Evolutionary conservation across 306 rosid species (phyloP), one percentile per base, ranked within the genome.

Genomic region (Sicyos edulis): DNA sequence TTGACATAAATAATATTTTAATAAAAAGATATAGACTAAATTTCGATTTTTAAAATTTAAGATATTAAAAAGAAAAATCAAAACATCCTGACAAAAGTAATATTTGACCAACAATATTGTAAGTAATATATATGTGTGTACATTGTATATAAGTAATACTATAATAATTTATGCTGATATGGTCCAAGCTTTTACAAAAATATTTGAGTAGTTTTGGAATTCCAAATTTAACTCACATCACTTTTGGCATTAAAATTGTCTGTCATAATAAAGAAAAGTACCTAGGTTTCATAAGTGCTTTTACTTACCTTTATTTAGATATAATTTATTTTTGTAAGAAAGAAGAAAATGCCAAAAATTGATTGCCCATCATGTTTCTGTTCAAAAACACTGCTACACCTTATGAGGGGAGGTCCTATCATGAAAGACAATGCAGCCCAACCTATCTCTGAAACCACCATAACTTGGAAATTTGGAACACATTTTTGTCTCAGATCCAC

Each of bases 401-500:
- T 74, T 24, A 13, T 6, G 71, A 75, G 77, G 55, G 63, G 52
- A 55, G 75, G 74, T 65, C 58, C 44, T 70, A 57, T 81, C 74
- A 74, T 67, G 20, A 60, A 15, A 20, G 45, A 42, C 71, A 22
- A 4, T 37, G 32, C 26, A 24, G 54, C 74, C 54, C 47, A 63
- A 32, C 29, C 52, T 47, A 63, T 63, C 47, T 3, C 69, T 37
- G 8, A 21, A 44, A 65, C 29, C 77, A 24, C 75, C 58, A 71
- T 58, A 42, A 42, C 70, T 75, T 72, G 58, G 57, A 72, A 73
- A 76, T 72, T 56, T 71, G 69, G 61, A 40, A 11, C 72, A 73
- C 74, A 60, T 45, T 70, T 73, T 79, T 78, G 81, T 82, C 78
- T 59, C 75, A 29, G 8, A 1, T 8, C 56, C 3, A 2, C 58